Conservation (phyloP, 2,329 filamentous ascomycete species). For the Dothistroma pini region DNA sequence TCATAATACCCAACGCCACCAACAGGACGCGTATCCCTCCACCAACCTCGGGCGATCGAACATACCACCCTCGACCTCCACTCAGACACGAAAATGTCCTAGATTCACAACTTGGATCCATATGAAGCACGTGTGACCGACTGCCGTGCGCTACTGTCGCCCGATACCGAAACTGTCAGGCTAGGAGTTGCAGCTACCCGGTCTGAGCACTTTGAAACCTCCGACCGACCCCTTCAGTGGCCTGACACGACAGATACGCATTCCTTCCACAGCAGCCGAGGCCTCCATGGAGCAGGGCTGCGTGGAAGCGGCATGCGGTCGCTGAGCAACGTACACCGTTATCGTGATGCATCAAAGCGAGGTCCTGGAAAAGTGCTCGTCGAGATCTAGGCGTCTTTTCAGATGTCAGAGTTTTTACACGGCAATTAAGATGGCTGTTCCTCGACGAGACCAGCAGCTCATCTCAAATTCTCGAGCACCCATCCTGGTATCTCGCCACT, state of each 20-base stretch:
- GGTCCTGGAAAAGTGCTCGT: not conserved
- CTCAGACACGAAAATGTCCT: not conserved
- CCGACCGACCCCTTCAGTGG: not conserved
- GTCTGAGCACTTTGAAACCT: conserved; percentile 3
- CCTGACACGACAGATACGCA: not conserved
- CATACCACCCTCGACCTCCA: not conserved
- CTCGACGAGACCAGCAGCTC: not conserved
- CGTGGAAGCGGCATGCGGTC: not conserved
- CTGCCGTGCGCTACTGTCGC: conserved; percentile 1
- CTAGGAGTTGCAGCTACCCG: conserved; percentile 2
- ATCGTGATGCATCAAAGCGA: not conserved
- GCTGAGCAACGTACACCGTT: not conserved
- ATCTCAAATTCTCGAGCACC: not conserved
- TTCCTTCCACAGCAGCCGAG: not conserved
- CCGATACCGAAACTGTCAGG: not conserved
- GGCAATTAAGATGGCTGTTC: not conserved
- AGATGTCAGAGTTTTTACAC: not conserved
- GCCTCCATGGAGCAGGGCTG: not conserved
- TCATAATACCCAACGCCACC: not conserved
- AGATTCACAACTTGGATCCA: not conserved
- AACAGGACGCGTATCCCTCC: not conserved
- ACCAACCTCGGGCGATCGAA: not conserved
- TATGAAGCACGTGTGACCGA: not conserved
- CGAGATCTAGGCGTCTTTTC: too few relatives aligned
- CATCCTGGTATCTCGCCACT: not conserved